Evolutionary conservation across 345 rosid genomes (phyloP).

Genomic region (Heritiera littoralis): DNA sequence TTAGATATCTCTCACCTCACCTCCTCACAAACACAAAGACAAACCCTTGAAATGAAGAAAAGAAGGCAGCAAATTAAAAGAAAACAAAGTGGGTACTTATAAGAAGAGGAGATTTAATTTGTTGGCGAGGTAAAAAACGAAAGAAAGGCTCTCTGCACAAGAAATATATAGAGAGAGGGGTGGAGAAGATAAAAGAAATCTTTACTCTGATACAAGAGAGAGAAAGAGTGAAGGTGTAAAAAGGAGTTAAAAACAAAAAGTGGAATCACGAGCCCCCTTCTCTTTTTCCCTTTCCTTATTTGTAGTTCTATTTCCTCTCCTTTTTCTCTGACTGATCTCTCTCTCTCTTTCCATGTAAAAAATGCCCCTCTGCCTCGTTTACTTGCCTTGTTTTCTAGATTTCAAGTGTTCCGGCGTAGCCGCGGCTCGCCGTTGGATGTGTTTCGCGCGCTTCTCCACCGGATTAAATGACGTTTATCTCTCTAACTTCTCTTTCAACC

Average conservation of each 20-base stretch:
- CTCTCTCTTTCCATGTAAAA: not conserved
- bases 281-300: not conserved
- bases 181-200: not conserved
- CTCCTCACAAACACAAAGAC: not conserved
- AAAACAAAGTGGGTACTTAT: conserved; percentile 3
- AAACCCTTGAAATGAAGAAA: not conserved
- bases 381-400: not conserved
- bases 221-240: not conserved
- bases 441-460: conserved; percentile 9
- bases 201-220: not conserved
- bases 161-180: conserved; percentile 3
- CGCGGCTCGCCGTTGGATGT: not conserved
- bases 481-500: too few species aligned
- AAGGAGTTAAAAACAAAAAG: conserved; percentile 9
- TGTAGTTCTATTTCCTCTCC: not conserved
- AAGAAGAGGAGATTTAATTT: conserved; percentile 5
- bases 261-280: conserved; percentile 18
- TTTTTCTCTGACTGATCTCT: not conserved
- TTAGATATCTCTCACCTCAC: not conserved
- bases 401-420: too few species aligned
- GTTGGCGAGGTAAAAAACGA: not conserved
- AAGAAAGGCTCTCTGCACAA: conserved; percentile 26
- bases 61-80: not conserved
- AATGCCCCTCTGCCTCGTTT: too few species aligned
- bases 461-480: not conserved